Evolutionary conservation across 176 grass and related monocot species (phyloP).

Genomic region (Oryza glaberrima): DNA sequence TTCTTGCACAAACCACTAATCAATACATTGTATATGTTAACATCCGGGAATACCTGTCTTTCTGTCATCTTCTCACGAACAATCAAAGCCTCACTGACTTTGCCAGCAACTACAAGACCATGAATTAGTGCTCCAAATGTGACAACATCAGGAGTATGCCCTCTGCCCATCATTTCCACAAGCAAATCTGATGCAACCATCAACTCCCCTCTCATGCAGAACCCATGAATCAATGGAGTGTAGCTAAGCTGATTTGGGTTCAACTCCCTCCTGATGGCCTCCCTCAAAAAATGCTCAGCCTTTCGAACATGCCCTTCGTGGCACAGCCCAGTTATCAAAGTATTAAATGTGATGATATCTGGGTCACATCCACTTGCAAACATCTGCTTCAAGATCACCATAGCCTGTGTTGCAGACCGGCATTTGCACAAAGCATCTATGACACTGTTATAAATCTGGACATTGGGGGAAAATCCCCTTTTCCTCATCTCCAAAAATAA

Average conservation of each 20-base stretch:
- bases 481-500: conserved; percentile 65
- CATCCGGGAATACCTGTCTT: conserved; percentile 61
- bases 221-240: conserved; percentile 71
- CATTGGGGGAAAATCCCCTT: conserved; percentile 55
- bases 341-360: conserved; percentile 72
- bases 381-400: conserved; percentile 72
- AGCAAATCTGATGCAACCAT: conserved; percentile 61
- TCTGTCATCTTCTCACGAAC: conserved; percentile 72
- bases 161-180: conserved; percentile 69
- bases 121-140: conserved; percentile 74
- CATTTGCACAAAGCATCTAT: conserved; percentile 58
- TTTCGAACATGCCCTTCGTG: conserved; percentile 43
- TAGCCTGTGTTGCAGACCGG: conserved; percentile 49
- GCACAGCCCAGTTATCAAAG: conserved; percentile 67
- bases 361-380: conserved; percentile 45
- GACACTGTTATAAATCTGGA: conserved; percentile 74
- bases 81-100: conserved; percentile 61
- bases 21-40: conserved; percentile 78
- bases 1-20: conserved; percentile 85
- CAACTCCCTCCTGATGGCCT: conserved; percentile 60
- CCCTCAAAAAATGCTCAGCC: conserved; percentile 60
- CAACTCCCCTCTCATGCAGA: conserved; percentile 52
- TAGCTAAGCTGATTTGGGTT: conserved; percentile 65
- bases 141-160: conserved; percentile 64
- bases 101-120: conserved; percentile 62